Conservation (phyloP, 1,284 basidiomycete genomes). For the Naganishia albida region DNA sequence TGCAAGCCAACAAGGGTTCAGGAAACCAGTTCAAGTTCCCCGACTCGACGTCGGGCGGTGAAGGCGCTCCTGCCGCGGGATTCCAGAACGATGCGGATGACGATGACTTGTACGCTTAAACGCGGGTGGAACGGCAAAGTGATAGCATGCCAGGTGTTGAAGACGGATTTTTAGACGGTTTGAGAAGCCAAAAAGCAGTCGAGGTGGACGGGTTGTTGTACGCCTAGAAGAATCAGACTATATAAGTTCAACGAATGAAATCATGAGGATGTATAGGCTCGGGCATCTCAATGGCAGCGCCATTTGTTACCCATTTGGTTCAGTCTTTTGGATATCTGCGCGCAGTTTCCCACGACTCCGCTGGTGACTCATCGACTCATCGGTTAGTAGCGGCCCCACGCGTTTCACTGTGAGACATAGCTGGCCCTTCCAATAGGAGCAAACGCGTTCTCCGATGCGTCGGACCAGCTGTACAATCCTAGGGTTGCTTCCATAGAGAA, state of each 20-base stretch:
- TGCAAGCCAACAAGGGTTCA: constrained; percentile 50
- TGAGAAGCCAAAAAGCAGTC: background rate
- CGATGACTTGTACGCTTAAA: constrained; percentile 43
- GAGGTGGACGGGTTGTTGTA: constrained; percentile 20
- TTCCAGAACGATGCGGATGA: constrained; percentile 54
- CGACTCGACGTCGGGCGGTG: constrained; percentile 61
- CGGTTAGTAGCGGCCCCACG: no score
- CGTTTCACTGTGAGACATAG: no score
- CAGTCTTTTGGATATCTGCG: no score
- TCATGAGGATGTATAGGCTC: background rate
- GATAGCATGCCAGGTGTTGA: background rate
- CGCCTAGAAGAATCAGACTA: constrained; percentile 13
- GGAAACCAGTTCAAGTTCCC: constrained; percentile 97
- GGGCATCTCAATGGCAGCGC: no score
- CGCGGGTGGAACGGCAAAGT: background rate
- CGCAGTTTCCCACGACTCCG: no score
- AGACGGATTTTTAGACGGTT: background rate
- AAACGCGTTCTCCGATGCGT: no score
- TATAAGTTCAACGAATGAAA: background rate
- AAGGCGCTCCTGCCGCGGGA: constrained; percentile 57
- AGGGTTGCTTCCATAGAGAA: no score
- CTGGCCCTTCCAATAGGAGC: no score
- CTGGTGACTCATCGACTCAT: no score
- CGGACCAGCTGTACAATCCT: no score
- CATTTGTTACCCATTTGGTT: no score